Evolutionary conservation across 2,329 filamentous ascomycete species (phyloP).

Genomic region (Colletotrichum magnum): DNA sequence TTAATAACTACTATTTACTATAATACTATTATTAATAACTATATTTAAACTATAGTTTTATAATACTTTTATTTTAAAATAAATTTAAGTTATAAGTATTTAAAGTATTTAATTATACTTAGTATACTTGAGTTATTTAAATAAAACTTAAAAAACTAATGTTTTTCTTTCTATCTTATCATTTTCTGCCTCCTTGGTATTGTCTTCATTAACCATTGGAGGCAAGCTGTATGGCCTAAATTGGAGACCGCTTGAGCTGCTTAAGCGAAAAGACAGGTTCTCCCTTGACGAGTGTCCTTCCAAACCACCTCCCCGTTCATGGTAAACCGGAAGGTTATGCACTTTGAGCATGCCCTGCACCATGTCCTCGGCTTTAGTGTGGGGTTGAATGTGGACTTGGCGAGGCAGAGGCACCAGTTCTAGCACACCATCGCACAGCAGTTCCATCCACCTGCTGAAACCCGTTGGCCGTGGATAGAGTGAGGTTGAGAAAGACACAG

Average conservation of each 20-base stretch:
- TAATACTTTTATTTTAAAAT: too few species aligned
- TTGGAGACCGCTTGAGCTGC: constrained; percentile 82
- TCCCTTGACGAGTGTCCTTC: constrained; percentile 79
- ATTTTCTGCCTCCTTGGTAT: constrained; percentile 62
- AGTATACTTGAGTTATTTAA: too few species aligned
- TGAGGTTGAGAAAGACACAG: constrained; percentile 84
- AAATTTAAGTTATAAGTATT: too few species aligned
- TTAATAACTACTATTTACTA: too few species aligned
- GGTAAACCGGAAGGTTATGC: constrained; percentile 85
- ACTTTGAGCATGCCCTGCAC: constrained; percentile 89
- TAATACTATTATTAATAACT: too few species aligned
- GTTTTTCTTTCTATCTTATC: constrained; percentile 71
- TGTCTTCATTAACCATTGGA: constrained; percentile 80
- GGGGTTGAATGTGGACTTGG: constrained; percentile 67
- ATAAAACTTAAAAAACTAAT: constrained; percentile 74
- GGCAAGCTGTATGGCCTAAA: constrained; percentile 93
- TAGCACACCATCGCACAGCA: constrained; percentile 86
- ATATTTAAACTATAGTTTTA: too few species aligned
- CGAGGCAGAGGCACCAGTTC: constrained; percentile 81
- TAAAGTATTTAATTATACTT: too few species aligned
- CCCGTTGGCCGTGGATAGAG: constrained; percentile 84
- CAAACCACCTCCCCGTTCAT: constrained; percentile 88
- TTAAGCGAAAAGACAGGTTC: constrained; percentile 92
- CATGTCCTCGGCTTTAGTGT: constrained; percentile 73
- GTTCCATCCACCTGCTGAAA: constrained; percentile 87